These are phyloP conservation scores for Echium plantagineum DNA, from an alignment of 257 asterid species.

Conservation along the genomic window DNA sequence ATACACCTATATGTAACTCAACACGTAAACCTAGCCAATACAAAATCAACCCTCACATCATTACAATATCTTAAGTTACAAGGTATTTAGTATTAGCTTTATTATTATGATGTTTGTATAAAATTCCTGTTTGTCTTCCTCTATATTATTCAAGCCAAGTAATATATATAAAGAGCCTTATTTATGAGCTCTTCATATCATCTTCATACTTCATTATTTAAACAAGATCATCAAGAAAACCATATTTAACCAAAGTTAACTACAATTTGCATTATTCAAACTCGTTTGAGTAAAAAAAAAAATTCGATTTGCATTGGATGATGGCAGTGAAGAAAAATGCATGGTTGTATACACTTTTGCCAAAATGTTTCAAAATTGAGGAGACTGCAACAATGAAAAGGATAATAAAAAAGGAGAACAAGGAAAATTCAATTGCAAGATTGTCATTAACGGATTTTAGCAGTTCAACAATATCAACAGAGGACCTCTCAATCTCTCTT, in stretches of 20 bases:
- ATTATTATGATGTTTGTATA: not conserved
- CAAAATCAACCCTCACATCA: too few relatives aligned
- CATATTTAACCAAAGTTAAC: too few relatives aligned
- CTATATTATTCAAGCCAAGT: constrained; percentile 21
- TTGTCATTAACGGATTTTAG: constrained; percentile 53
- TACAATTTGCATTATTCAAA: too few relatives aligned
- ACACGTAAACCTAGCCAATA: not conserved
- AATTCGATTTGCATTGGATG: too few relatives aligned
- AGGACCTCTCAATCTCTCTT: constrained; percentile 62
- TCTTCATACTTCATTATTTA: not conserved
- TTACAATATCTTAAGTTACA: not conserved
- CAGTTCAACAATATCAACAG: constrained; percentile 39
- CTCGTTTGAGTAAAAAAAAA: too few relatives aligned
- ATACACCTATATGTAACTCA: not conserved
- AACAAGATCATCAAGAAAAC: too few relatives aligned
- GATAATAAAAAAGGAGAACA: constrained; percentile 12
- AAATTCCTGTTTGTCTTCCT: not conserved
- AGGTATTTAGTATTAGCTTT: too few relatives aligned
- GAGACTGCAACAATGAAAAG: constrained; percentile 11
- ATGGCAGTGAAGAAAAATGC: constrained; percentile 37
- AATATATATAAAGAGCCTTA: constrained; percentile 32
- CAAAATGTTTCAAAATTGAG: constrained; percentile 38
- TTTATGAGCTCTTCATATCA: constrained; percentile 18
- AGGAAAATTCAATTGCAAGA: constrained; percentile 41
- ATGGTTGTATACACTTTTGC: constrained; percentile 37